Base-by-base conservation (phyloP, 768 basidiomycete genomes). In the Amanita polypyramis region DNA sequence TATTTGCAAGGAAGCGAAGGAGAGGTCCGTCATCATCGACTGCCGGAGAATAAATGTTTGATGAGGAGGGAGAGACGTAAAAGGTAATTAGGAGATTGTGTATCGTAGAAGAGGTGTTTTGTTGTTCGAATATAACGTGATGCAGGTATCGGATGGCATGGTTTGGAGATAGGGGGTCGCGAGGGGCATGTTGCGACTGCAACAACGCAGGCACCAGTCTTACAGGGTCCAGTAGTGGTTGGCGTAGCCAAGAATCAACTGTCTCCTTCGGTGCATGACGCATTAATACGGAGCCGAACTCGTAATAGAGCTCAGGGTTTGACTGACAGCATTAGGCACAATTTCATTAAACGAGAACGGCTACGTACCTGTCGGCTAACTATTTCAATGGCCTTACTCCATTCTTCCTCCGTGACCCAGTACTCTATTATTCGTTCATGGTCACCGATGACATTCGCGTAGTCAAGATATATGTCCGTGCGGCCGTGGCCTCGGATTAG, bases 51-150 rank as follows among this genome's bases (percentile, higher is more conserved):
- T 62, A 61, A 21, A 62, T 51, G 5, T 67, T 60, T n/a, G 70
- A 55, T 0, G 72, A 64, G 3, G 75, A 60, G 1, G 75, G 70
- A 23, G 76, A 77, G 20, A 82, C 80, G 56, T 87, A 77, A 60
- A 98, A 82, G 0, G 91, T 93, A 59, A 98, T 76, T 45, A 98
- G 75, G 40, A 97, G 80, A 60, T 98, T 99, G 67, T 98, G 91
- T 29, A 98, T 79, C 5, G 85, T 94, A 2, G 90, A 73, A 38
- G 87, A 89, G 0, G 80, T 85, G 54, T 82, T 85, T 27, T 77
- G 70, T 57, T 83, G 82, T 48, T 89, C 79, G 60, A 93, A 89
- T 36, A 98, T 75, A 50, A 87, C 74, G 55, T 90, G 77, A 52
- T 81, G 82, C 25, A 99, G 82, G 62, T 91, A 99, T 32, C 91